Conservation (phyloP, 73 alveolate species). For the Paramecium bursaria region DNA sequence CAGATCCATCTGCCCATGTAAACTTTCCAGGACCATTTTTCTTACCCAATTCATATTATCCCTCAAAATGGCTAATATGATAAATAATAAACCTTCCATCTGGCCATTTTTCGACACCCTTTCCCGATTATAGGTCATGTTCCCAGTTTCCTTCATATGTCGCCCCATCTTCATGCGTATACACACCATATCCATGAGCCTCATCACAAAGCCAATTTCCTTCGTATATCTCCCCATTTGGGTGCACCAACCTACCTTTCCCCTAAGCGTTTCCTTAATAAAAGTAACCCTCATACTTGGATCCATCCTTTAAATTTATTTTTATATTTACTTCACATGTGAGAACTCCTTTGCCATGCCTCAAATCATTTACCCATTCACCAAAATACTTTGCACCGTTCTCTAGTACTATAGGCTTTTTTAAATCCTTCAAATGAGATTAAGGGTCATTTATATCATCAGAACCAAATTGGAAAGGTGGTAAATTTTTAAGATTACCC, state of each 20-base stretch:
- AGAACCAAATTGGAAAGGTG: conserved; percentile 59
- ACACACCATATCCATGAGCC: conserved; percentile 72
- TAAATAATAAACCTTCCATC: conserved; percentile 69
- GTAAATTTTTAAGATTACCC: conserved; percentile 6
- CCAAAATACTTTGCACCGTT: conserved; percentile 74
- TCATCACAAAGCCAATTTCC: conserved; percentile 72
- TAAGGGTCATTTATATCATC: conserved; percentile 65
- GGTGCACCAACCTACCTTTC: conserved; percentile 74
- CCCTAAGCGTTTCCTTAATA: conserved; percentile 70
- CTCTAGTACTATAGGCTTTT: conserved; percentile 70
- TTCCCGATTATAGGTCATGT: conserved; percentile 70
- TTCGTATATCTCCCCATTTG: conserved; percentile 75
- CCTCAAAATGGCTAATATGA: conserved; percentile 60
- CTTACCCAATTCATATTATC: conserved; percentile 80
- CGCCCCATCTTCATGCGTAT: conserved; percentile 74
- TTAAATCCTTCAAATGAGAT: conserved; percentile 50
- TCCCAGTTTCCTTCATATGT: conserved; percentile 76
- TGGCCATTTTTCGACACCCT: conserved; percentile 77
- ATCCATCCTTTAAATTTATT: conserved; percentile 50
- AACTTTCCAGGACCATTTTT: conserved; percentile 84
- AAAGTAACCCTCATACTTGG: conserved; percentile 75
- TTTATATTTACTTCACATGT: conserved; percentile 58
- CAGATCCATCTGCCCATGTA: conserved; percentile 83
- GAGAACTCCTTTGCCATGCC: conserved; percentile 69
- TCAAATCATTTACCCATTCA: conserved; percentile 70